A percentile compares a stretch with the other conserved stretches of the same genome.
Conservation (phyloP, 345 rosid species). For the Rubroshorea leprosula region DNA sequence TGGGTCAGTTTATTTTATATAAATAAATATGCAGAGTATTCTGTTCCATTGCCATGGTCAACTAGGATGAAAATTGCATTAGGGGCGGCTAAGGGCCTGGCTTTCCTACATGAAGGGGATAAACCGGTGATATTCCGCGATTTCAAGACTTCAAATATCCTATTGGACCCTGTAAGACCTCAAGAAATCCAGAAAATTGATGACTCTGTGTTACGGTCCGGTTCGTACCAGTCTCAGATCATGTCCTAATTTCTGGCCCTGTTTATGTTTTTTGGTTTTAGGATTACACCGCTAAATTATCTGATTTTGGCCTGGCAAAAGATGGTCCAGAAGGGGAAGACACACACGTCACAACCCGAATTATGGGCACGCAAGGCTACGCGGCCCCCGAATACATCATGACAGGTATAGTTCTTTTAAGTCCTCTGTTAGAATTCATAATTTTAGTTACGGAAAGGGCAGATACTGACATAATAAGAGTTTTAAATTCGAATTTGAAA, state of each 20-base stretch:
- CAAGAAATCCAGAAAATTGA: too few species aligned
- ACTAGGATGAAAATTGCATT: conserved; percentile 72
- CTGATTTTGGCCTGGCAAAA: conserved; percentile 55
- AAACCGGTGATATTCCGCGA: conserved; percentile 74
- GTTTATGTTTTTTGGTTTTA: conserved; percentile 4
- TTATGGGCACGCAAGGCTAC: conserved; percentile 60
- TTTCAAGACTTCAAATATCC: conserved; percentile 71
- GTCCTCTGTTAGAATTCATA: too few species aligned
- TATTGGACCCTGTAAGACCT: conserved; percentile 54
- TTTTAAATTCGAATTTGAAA: not conserved
- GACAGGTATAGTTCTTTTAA: conserved; percentile 32
- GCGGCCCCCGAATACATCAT: conserved; percentile 59
- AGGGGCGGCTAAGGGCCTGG: conserved; percentile 80
- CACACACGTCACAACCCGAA: conserved; percentile 41
- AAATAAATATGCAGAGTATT: conserved; percentile 38
- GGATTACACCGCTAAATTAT: conserved; percentile 50
- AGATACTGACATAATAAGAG: too few species aligned
- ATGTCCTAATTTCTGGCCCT: not conserved
- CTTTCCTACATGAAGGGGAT: conserved; percentile 66
- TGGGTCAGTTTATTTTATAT: too few species aligned
- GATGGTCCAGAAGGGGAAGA: conserved; percentile 59
- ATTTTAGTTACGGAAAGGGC: too few species aligned
- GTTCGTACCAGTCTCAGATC: too few species aligned
- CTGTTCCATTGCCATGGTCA: conserved; percentile 56
- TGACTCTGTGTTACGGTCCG: too few species aligned